Conservation (phyloP, 2,329 filamentous ascomycete species). For the Amesomyces nigricolor region DNA sequence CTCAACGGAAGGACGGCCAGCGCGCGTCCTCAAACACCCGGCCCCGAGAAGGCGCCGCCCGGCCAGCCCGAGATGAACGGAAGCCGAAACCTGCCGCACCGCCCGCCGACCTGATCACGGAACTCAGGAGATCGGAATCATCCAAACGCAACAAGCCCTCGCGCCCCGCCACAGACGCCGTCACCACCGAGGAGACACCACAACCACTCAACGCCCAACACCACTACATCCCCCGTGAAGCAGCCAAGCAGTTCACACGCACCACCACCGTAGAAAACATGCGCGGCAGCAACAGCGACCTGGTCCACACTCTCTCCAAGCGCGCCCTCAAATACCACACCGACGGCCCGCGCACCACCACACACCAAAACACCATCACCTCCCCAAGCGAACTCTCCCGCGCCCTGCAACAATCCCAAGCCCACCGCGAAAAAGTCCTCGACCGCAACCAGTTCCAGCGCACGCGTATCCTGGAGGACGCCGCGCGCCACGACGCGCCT, state of each 20-base stretch:
- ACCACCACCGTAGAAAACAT: slow-evolving; percentile 45
- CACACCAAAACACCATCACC: slow-evolving; percentile 25
- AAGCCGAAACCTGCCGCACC: slow-evolving; percentile 1
- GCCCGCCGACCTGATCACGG: slow-evolving; percentile 14
- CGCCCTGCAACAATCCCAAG: slow-evolving; percentile 36
- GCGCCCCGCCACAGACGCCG: background rate
- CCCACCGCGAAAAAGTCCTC: slow-evolving; percentile 34
- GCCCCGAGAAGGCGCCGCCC: background rate
- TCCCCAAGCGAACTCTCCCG: slow-evolving; percentile 33
- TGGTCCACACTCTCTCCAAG: slow-evolving; percentile 41
- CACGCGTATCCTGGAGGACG: slow-evolving; percentile 34
- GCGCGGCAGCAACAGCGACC: slow-evolving; percentile 27
- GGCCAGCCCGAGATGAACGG: background rate
- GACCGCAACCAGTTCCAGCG: slow-evolving; percentile 43
- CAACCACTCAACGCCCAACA: slow-evolving; percentile 26
- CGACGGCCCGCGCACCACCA: slow-evolving; percentile 27
- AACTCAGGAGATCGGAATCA: slow-evolving; percentile 13
- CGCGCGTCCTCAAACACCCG: background rate
- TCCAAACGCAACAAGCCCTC: slow-evolving; percentile 13
- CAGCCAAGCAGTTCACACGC: slow-evolving; percentile 49
- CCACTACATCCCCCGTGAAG: slow-evolving; percentile 49
- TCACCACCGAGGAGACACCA: background rate
- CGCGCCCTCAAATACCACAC: slow-evolving; percentile 39
- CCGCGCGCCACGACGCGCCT: slow-evolving; percentile 23
- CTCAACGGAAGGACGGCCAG: slow-evolving; percentile 5